Base-by-base conservation (phyloP, 305 asterid species). In the Fraxinus platypoda region DNA sequence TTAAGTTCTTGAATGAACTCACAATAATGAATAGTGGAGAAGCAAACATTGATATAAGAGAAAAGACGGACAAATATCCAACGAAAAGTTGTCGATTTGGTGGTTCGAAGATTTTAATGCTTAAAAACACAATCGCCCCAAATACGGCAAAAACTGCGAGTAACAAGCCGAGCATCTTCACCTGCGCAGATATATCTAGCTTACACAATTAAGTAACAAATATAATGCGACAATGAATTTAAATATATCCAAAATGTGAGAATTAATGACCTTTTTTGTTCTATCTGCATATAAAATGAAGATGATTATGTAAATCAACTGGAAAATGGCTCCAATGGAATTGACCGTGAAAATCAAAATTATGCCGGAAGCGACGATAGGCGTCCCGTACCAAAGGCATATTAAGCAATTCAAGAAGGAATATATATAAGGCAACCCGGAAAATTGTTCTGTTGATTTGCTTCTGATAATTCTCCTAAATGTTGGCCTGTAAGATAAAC, bases 371-470 rank as follows among this genome's bases (percentile, higher is more conserved):
- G 94, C 90, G 41, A 94, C 88, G 6, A 90, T 15, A 2, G 98
- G 98, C 85, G 87, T 72, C 34, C 98, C 98, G 66, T 94, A 94
- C 97, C 97, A 94, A 43, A 94, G 93, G 84, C 98, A 94, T 88
- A 91, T 90, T 26, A 90, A 87, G 87, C 98, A 91, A 91, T 94
- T 94, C 83, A 94, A 85, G 77, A 94, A 91, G 66, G 97, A 84
- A 25, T 94, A 94, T 54, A 94, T 83, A 74, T 94, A 94, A 77
- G 98, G 98, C 89, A 90, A 76, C 74, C 97, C 97, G 1, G 98
- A 94, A 78, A 92, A 94, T 49, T 92, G 90, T 78, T 94, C 97
- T 0, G 98, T 94, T 23, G 98, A 92, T 83, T 85, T 77, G 93
- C 85, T 87, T 81, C 90, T 78, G 68, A 88, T 81, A 70, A 94